phyloP scores from a whole-genome alignment of 208 protist species.

The Trypanosoma brucei region DNA sequence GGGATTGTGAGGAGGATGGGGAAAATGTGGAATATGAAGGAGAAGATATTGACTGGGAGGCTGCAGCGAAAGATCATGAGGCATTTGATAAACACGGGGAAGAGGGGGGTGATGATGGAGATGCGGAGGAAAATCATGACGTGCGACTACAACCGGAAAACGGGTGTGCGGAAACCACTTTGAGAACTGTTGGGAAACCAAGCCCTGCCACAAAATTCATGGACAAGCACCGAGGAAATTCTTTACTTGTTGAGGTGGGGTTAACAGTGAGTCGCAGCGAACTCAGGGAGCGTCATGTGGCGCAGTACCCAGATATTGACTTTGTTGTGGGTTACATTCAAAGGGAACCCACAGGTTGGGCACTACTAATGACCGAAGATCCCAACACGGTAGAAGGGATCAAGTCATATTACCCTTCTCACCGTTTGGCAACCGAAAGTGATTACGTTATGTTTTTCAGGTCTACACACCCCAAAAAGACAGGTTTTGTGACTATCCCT shows the following conservation, averaged over 20 bases:
- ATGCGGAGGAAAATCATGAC: not conserved
- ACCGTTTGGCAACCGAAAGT: constrained; percentile 23
- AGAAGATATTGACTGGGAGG: not conserved
- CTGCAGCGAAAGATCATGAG: not conserved
- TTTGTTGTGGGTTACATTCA: constrained; percentile 41
- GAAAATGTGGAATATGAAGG: not conserved
- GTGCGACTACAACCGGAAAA: no score
- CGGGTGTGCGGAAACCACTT: no score
- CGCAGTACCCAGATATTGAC: constrained; percentile 23
- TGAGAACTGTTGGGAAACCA: not conserved
- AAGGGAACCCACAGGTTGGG: constrained; percentile 32
- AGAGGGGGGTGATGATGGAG: not conserved
- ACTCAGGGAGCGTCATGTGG: constrained; percentile 22
- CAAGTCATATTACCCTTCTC: constrained; percentile 22
- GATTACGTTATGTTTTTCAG: constrained; percentile 36
- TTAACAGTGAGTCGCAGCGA: constrained; percentile 23
- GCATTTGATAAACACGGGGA: constrained; percentile 2
- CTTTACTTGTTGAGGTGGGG: constrained; percentile 40
- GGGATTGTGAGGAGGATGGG: no score
- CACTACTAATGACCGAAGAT: constrained; percentile 32
- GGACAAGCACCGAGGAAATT: constrained; percentile 22
- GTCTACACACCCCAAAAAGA: not conserved
- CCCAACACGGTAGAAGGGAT: constrained; percentile 24
- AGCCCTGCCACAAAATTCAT: constrained; percentile 48
- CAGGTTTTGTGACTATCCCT: not conserved